phyloP scores from a whole-genome alignment of 192 early-diverging fungal species.

The Entrophospora sp. region DNA sequence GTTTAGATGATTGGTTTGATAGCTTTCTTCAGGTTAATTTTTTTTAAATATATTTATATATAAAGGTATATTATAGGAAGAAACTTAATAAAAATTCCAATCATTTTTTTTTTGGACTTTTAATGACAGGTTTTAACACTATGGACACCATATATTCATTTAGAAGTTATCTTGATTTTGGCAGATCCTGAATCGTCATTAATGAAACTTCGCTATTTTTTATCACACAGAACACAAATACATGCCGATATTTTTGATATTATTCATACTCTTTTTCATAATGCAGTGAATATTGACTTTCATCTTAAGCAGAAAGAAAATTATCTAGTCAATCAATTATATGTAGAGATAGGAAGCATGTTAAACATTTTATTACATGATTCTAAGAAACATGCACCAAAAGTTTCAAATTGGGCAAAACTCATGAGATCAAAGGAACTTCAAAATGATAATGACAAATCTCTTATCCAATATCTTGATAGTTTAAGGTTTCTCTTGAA shows the following conservation, averaged over 20 bases:
- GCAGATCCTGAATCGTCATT: constrained; percentile 8
- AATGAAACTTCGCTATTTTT: constrained; percentile 6
- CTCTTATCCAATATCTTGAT: neutral
- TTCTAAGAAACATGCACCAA: no score
- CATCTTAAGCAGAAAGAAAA: neutral
- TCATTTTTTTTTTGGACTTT: no score
- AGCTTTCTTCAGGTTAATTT: neutral
- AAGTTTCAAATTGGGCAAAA: neutral
- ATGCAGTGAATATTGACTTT: neutral
- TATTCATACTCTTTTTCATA: neutral
- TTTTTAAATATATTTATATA: neutral
- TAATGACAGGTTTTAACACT: neutral
- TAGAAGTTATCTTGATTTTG: constrained; percentile 6
- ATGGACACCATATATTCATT: constrained; percentile 13
- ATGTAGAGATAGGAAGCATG: neutral
- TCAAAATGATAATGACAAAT: neutral
- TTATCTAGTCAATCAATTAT: neutral
- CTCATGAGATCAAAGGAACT: neutral
- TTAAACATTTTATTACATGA: no score
- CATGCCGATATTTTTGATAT: constrained; percentile 11
- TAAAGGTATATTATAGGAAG: neutral
- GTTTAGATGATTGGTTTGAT: constrained; percentile 15
- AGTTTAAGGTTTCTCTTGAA: neutral
- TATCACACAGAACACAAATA: neutral
- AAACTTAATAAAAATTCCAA: no score